phyloP scores from a whole-genome alignment of 2,329 filamentous ascomycete genomes.

The Calonectria honghensis region DNA sequence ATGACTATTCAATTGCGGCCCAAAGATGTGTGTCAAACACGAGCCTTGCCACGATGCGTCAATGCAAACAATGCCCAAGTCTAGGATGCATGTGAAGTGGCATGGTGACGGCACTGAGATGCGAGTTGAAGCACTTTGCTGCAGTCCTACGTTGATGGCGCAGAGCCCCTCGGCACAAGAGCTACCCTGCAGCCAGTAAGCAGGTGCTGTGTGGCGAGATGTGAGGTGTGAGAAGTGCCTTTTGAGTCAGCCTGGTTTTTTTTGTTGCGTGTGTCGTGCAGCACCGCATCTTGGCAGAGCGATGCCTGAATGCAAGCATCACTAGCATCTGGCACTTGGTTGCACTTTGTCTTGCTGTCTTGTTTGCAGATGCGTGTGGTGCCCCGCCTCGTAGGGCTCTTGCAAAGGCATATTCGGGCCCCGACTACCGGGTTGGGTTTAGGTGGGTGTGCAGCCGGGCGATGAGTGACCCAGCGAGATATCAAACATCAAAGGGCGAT shows the following conservation, averaged over 20 bases:
- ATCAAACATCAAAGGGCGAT: not conserved
- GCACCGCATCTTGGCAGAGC: conserved; percentile 1
- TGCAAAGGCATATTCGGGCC: not conserved
- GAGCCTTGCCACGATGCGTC: not conserved
- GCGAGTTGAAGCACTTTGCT: conserved; percentile 18
- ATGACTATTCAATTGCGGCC: conserved; percentile 4
- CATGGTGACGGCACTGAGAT: not conserved
- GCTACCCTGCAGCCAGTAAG: conserved; percentile 19
- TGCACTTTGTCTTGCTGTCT: not conserved
- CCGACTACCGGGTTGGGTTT: not conserved
- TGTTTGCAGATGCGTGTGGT: not conserved
- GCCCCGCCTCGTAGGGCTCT: conserved; percentile 9
- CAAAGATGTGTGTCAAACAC: not conserved
- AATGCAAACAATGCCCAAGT: not conserved
- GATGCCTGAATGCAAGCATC: conserved; percentile 24
- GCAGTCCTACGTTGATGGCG: conserved; percentile 18
- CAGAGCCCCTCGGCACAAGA: not conserved
- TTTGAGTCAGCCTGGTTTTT: conserved; percentile 24
- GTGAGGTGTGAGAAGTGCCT: conserved; percentile 37
- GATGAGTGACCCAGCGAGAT: not conserved
- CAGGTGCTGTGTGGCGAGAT: conserved; percentile 23
- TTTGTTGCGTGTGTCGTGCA: conserved; percentile 21
- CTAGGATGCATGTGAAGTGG: not conserved
- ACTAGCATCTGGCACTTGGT: not conserved
- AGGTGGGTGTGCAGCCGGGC: not conserved